Conservation (phyloP, 805 yeast genomes). For the Candida awuae region DNA sequence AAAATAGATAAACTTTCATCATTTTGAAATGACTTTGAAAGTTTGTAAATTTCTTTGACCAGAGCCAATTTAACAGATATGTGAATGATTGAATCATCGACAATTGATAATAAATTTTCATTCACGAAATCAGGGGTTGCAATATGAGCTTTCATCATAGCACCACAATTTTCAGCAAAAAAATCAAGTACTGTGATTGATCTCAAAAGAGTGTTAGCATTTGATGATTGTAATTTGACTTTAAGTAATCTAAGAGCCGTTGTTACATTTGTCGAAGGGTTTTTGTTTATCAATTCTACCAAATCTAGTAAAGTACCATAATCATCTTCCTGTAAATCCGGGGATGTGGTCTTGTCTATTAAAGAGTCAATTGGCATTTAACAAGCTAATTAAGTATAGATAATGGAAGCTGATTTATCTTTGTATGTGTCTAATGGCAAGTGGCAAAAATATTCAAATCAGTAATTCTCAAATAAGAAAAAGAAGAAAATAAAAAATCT, state of each 20-base stretch:
- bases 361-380: constrained; percentile 12
- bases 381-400: too few relatives aligned
- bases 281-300: constrained; percentile 55
- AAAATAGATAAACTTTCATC: constrained; percentile 76
- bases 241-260: constrained; percentile 39
- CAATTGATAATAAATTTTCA: constrained; percentile 37
- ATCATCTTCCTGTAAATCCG: constrained; percentile 55
- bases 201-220: constrained; percentile 61
- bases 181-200: constrained; percentile 48
- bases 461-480: too few relatives aligned
- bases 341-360: constrained; percentile 51
- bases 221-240: constrained; percentile 40
- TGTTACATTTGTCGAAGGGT: constrained; percentile 49
- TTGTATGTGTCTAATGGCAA: too few relatives aligned
- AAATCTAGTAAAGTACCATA: constrained; percentile 59
- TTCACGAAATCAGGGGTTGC: constrained; percentile 49
- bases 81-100: constrained; percentile 52
- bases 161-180: constrained; percentile 71
- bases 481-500: too few relatives aligned
- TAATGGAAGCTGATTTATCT: too few relatives aligned
- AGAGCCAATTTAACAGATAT: constrained; percentile 55
- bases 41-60: constrained; percentile 59
- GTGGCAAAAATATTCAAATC: too few relatives aligned
- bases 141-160: constrained; percentile 54
- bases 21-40: constrained; percentile 51